Base-by-base conservation (phyloP, 2,329 filamentous ascomycete genomes). In the Pestalotiopsis sp. region DNA sequence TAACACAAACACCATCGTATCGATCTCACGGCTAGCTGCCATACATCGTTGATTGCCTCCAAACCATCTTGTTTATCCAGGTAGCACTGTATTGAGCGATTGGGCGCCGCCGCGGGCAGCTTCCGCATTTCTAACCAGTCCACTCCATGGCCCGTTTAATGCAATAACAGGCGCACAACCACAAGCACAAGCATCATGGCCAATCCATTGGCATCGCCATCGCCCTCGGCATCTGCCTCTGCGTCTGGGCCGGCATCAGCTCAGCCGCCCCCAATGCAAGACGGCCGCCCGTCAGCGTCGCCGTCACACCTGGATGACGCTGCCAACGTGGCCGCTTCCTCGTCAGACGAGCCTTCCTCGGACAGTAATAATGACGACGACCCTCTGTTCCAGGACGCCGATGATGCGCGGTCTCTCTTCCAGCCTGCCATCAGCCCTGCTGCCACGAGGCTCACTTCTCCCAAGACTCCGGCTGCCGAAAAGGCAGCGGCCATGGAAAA, bases 321-420 rank as follows among this genome's bases (percentile, higher is more conserved):
- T 23, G 25, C 23, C 25, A 20, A 65, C 20, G 41, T 36, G 68
- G 27, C 63, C 68, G 59, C 57, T 74, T 52, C 69, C 20, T 20
- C 70, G 20, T 73, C 73, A 23, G 74, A 73, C 41, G 76, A 77
- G 4, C 73, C 73, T 39, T 73, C 73, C 2, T 75, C 74, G 14
- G 74, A 76, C 25, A 70, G 72, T 41, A 74, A 69, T 49, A 71
- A 74, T 23, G 77, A 79, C 9, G 82, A 83, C 52, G 80, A 80
- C 64, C 75, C 74, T 63, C 70, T 81, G 61, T 82, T 82, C 38
- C 80, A 81, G 62, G 84, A 86, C 60, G 81, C 86, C 68, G 87
- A 90, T 73, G 87, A 87, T 71, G 88, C 86, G 4, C 86, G 88
- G 71, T 88, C 87, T 7, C 83, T 90, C 60, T 82, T 91, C 64